phyloP scores from a whole-genome alignment of 441 rosid genomes.

The Populus hybrid region DNA sequence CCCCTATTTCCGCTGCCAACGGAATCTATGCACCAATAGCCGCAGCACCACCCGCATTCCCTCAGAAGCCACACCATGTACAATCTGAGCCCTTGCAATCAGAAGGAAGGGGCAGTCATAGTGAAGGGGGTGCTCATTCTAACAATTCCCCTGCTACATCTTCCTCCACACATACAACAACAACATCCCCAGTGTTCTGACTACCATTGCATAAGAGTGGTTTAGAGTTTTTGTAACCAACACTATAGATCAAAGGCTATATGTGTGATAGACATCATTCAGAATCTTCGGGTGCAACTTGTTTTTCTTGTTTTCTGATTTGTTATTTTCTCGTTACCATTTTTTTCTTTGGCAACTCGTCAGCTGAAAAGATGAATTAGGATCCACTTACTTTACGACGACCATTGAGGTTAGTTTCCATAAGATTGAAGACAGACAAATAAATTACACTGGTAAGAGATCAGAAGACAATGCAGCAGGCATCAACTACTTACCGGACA shows the following conservation, averaged over 20 bases:
- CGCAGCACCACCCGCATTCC: constrained; percentile 23
- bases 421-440: background rate
- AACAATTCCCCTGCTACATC: constrained; percentile 60
- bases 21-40: constrained; percentile 54
- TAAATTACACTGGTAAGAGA: background rate
- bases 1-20: constrained; percentile 22
- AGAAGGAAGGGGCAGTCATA: constrained; percentile 44
- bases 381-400: background rate
- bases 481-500: background rate
- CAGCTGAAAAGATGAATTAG: constrained; percentile 11
- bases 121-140: constrained; percentile 37
- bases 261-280: constrained; percentile 2
- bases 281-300: background rate
- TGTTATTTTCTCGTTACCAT: background rate
- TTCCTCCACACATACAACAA: constrained; percentile 65
- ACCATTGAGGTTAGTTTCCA: background rate
- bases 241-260: background rate
- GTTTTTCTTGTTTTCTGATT: no score
- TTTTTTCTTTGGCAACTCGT: background rate
- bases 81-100: constrained; percentile 22
- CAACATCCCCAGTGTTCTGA: constrained; percentile 43
- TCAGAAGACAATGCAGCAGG: background rate
- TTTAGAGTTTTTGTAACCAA: constrained; percentile 37
- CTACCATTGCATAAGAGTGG: background rate
- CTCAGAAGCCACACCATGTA: constrained; percentile 14